These are phyloP conservation scores for Boeremia exigua DNA, from an alignment of 2,329 filamentous ascomycete species.

Conservation along the genomic window DNA sequence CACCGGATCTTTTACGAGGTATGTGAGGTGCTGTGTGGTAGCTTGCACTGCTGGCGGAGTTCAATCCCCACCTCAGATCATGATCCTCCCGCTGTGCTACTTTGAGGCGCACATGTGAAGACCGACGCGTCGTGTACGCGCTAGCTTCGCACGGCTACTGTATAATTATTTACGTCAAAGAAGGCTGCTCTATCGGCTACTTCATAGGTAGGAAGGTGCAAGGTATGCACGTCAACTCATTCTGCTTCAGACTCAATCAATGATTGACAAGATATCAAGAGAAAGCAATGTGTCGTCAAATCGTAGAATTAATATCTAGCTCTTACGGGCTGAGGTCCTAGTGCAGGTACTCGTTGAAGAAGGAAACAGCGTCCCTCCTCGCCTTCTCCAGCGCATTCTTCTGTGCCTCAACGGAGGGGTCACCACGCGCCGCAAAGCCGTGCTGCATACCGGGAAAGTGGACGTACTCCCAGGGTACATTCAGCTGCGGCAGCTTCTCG, in stretches of 20 bases:
- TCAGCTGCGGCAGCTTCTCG: constrained; percentile 35
- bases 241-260: background rate
- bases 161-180: no score
- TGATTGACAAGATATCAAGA: no score
- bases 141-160: background rate
- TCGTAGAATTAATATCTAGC: background rate
- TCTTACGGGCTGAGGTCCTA: constrained; percentile 10
- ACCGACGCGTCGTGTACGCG: no score
- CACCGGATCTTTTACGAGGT: no score
- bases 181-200: no score
- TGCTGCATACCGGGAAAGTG: constrained; percentile 42
- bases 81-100: no score
- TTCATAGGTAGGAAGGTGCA: background rate
- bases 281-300: background rate
- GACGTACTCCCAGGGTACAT: constrained; percentile 43
- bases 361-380: constrained; percentile 40
- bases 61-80: no score
- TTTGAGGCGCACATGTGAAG: no score
- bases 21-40: no score
- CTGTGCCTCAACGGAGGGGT: constrained; percentile 33
- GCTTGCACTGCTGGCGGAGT: background rate
- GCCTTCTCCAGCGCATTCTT: constrained; percentile 44
- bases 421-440: constrained; percentile 42
- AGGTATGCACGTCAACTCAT: background rate
- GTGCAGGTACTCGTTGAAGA: constrained; percentile 44